Conservation (phyloP, 805 yeast genomes). For the Cyberlindnera bimundalis region DNA sequence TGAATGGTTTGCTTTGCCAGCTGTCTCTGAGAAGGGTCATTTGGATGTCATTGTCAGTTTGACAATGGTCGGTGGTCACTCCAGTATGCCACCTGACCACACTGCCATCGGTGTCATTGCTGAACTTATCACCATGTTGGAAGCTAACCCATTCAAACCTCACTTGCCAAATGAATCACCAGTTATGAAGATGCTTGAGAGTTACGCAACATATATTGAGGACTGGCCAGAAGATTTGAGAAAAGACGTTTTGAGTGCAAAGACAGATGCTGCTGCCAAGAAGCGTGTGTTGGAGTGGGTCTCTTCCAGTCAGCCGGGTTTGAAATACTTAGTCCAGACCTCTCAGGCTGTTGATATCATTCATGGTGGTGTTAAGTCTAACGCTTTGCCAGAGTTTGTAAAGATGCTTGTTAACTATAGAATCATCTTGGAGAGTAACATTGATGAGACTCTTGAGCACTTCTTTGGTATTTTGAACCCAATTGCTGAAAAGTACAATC, state of each 20-base stretch:
- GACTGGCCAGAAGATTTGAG: slow-evolving; percentile 27
- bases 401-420: slow-evolving; percentile 58
- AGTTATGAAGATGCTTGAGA: slow-evolving; percentile 48
- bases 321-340: slow-evolving; percentile 19
- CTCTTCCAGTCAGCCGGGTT: slow-evolving; percentile 7
- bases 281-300: slow-evolving; percentile 30
- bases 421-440: slow-evolving; percentile 52
- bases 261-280: slow-evolving; percentile 34
- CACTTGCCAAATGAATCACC: slow-evolving; percentile 51
- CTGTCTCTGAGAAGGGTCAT: slow-evolving; percentile 46
- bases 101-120: slow-evolving; percentile 68
- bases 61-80: slow-evolving; percentile 71
- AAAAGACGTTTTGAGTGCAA: slow-evolving; percentile 35
- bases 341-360: slow-evolving; percentile 34
- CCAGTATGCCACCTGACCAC: slow-evolving; percentile 69
- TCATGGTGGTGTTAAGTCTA: slow-evolving; percentile 70
- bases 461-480: slow-evolving; percentile 15
- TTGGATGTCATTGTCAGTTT: slow-evolving; percentile 39
- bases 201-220: slow-evolving; percentile 49
- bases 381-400: slow-evolving; percentile 65
- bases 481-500: slow-evolving; percentile 21
- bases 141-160: slow-evolving; percentile 49
- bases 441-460: slow-evolving; percentile 34
- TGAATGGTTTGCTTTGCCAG: slow-evolving; percentile 42
- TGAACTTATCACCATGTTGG: slow-evolving; percentile 49